Percentiles rank a stretch among this genome's conserved stretches.
Conservation (phyloP, 1,284 basidiomycete species). For the Rhodotorula mucilaginosa region DNA sequence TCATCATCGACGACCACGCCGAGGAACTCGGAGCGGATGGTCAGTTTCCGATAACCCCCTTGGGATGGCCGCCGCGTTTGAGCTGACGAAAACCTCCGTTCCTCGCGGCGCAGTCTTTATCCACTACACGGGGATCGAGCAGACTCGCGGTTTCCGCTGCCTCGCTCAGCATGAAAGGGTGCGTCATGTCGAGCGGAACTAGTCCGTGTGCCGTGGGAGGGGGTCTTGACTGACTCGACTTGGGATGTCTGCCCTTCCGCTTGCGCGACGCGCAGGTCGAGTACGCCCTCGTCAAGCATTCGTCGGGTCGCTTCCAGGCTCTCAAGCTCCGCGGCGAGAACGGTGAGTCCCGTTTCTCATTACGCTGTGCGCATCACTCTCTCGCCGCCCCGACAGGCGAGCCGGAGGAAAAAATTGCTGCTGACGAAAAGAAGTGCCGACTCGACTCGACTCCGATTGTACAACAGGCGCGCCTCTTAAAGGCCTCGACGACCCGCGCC, state of each 20-base stretch:
- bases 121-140: conserved; percentile 19
- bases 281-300: conserved; percentile 3
- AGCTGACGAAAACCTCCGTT: neutral
- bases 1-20: conserved; percentile 17
- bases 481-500: conserved; percentile 3
- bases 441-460: neutral
- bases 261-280: neutral
- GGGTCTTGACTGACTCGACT: neutral
- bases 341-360: neutral
- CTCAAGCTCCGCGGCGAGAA: conserved; percentile 1
- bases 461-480: neutral
- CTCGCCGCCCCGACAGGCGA: no score
- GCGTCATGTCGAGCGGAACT: neutral
- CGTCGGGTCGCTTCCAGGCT: conserved; percentile 1
- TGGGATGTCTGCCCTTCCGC: no score
- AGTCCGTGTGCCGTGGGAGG: no score
- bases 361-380: neutral
- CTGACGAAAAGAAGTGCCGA: neutral
- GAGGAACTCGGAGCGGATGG: conserved; percentile 5
- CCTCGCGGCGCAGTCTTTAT: conserved; percentile 10
- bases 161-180: conserved; percentile 1
- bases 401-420: neutral
- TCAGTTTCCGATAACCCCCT: no score
- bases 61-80: no score
- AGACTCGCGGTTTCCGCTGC: conserved; percentile 9